These are phyloP conservation scores for Lipomyces yamadae DNA, from an alignment of 805 yeast species.

Conservation along the genomic window DNA sequence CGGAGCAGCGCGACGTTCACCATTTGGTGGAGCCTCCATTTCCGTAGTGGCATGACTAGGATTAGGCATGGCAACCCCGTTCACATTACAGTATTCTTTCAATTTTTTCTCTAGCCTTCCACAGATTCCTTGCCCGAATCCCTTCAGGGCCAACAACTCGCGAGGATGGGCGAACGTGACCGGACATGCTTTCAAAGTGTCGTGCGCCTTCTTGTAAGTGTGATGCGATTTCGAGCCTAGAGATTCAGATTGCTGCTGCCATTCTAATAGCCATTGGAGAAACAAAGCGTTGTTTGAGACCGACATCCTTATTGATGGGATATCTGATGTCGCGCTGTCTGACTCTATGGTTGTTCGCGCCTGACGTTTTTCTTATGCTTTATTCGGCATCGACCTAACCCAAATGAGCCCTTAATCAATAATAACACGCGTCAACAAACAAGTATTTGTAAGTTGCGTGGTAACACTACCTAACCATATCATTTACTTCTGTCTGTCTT, in stretches of 20 bases:
- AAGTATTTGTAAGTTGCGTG: too few species aligned
- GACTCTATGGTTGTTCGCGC: background rate
- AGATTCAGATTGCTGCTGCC: slow-evolving; percentile 25
- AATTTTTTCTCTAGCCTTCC: slow-evolving; percentile 55
- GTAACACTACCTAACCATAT: too few species aligned
- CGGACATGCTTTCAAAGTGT: slow-evolving; percentile 53
- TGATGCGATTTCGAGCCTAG: slow-evolving; percentile 57
- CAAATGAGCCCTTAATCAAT: background rate
- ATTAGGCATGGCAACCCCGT: slow-evolving; percentile 55
- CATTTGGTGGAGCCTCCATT: background rate
- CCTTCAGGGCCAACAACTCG: slow-evolving; percentile 63
- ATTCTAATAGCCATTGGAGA: slow-evolving; percentile 31
- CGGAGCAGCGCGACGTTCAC: background rate
- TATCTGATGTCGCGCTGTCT: background rate
- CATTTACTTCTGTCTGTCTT: too few species aligned
- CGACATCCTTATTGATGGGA: slow-evolving; percentile 5
- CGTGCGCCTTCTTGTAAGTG: slow-evolving; percentile 62
- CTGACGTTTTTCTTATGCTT: background rate
- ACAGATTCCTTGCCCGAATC: slow-evolving; percentile 74
- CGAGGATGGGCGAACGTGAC: slow-evolving; percentile 58
- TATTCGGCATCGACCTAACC: background rate
- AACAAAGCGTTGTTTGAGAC: slow-evolving; percentile 24
- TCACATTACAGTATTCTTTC: slow-evolving; percentile 59
- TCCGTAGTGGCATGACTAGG: slow-evolving; percentile 4
- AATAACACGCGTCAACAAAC: background rate